Base-by-base conservation (phyloP, 1,284 basidiomycete genomes). In the Singerocomus inundabilis region DNA sequence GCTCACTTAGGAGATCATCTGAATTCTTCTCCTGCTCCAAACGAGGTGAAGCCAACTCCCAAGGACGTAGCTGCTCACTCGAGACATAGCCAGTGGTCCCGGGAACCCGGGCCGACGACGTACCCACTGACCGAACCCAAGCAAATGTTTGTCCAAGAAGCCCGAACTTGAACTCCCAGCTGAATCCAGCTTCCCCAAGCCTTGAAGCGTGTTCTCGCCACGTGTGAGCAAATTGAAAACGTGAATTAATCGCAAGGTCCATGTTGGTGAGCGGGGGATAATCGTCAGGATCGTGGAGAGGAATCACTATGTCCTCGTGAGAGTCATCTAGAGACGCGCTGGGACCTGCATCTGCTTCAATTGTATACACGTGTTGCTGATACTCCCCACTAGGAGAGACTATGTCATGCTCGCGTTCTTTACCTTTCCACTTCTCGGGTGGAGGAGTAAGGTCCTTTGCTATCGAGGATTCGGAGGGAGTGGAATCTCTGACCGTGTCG, bases 191-290 rank as follows among this genome's bases (percentile, higher is more conserved):
- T 28, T 46, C 45, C 24, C 25, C 50, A 16, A 66, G 52, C 38
- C 13, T 56, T 16, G 50, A 47, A 3, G 51, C 57, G 24, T 48
- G 46, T n/a, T 29, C 50, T 37, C 62, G 48, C 63, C 59, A 67
- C 24, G 44, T 43, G 10, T 53, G 49, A 44, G 53, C 48, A 40
- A 64, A 64, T 6, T 53, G 48, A 33, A 67, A 66, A 32, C 63
- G 66, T 7, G 57, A 40, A 36, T 68, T 65, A 28, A 31, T 42
- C 1, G 29, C 41, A 13, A 65, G 50, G 36, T 53, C 54, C 28
- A 45, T 28, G 15, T 47, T 2, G n/a, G 51, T 53, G 29, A 66
- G 52, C 4, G 47, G 51, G 16, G 62, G 56, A 39, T 57, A 59
- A 6, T 24, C 24, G 18, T 66, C 57, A 0, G 51, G 49, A 4